These are phyloP conservation scores for Fomitopsis betulina DNA, from an alignment of 1,284 basidiomycete species.

Conservation along the genomic window DNA sequence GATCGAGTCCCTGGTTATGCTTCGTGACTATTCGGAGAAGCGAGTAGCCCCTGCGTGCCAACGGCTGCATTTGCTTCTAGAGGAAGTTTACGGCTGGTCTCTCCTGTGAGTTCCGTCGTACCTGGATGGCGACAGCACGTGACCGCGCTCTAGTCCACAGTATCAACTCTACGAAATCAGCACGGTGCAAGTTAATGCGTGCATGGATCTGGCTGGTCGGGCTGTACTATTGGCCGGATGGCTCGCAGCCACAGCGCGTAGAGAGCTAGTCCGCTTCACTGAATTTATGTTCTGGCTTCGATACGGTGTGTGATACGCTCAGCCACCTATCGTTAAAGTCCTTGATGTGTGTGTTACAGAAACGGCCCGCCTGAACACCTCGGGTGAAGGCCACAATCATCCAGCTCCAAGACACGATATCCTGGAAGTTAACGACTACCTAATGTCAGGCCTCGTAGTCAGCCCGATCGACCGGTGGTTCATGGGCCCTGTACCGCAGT, in stretches of 20 bases:
- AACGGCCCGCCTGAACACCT: conserved; percentile 22
- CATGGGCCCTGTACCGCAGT: conserved; percentile 54
- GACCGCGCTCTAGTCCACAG: conserved; percentile 21
- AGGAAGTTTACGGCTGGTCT: conserved; percentile 75
- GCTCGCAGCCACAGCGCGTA: conserved; percentile 61
- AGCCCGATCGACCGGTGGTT: conserved; percentile 79
- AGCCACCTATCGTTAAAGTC: background rate
- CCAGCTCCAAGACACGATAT: conserved; percentile 59
- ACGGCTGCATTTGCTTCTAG: conserved; percentile 65
- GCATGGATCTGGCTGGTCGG: conserved; percentile 46
- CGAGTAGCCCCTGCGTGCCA: conserved; percentile 70
- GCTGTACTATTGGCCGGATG: conserved; percentile 62
- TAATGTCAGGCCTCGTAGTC: conserved; percentile 61
- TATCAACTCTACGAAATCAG: conserved; percentile 47
- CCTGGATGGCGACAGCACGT: background rate
- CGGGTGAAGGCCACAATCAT: conserved; percentile 36
- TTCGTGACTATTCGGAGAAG: conserved; percentile 70
- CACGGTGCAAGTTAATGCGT: conserved; percentile 42
- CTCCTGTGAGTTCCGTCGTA: conserved; percentile 47
- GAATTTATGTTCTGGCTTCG: conserved; percentile 78
- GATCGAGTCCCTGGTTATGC: conserved; percentile 59
- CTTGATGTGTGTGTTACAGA: conserved; percentile 18
- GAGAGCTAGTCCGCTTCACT: conserved; percentile 64
- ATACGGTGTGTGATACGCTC: conserved; percentile 47
- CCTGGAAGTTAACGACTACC: conserved; percentile 75